These are phyloP conservation scores for Rhinocladiella similis DNA, from an alignment of 2,329 filamentous ascomycete genomes.

Conservation along the genomic window DNA sequence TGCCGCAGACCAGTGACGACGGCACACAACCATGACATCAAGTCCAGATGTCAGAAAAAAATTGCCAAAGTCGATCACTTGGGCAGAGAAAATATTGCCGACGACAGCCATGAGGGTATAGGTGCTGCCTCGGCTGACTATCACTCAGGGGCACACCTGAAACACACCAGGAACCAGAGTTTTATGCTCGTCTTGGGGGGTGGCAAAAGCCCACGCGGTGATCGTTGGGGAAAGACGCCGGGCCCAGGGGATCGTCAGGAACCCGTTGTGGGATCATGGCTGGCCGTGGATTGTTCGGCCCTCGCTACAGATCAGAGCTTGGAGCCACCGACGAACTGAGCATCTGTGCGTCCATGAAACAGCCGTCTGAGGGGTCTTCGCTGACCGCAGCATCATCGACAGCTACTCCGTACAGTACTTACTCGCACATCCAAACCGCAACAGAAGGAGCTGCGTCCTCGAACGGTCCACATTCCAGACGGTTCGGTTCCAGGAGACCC, in stretches of 20 bases:
- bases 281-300: not conserved
- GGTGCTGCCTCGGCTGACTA: not conserved
- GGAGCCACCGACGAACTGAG: conserved; percentile 12
- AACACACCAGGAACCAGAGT: conserved; percentile 10
- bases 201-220: conserved; percentile 15
- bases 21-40: not conserved
- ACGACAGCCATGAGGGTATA: too few relatives aligned
- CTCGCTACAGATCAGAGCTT: not conserved
- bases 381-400: conserved; percentile 10
- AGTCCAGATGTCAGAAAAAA: not conserved
- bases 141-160: conserved; percentile 12
- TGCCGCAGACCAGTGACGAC: not conserved
- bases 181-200: conserved; percentile 5
- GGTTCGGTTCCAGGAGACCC: not conserved
- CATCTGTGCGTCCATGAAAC: conserved; percentile 15
- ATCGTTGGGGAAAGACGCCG: conserved; percentile 6
- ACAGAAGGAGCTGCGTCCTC: too few relatives aligned
- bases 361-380: conserved; percentile 3
- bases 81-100: not conserved
- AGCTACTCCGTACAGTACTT: not conserved
- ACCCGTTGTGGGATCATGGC: conserved; percentile 10
- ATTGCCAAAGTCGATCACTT: not conserved
- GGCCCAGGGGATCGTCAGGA: conserved; percentile 21
- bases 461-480: not conserved
- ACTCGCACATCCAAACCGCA: not conserved